Evolutionary conservation across 768 basidiomycete genomes (phyloP), one percentile per base, ranked within the genome.

Genomic region (Hygrocybe coccinea): DNA sequence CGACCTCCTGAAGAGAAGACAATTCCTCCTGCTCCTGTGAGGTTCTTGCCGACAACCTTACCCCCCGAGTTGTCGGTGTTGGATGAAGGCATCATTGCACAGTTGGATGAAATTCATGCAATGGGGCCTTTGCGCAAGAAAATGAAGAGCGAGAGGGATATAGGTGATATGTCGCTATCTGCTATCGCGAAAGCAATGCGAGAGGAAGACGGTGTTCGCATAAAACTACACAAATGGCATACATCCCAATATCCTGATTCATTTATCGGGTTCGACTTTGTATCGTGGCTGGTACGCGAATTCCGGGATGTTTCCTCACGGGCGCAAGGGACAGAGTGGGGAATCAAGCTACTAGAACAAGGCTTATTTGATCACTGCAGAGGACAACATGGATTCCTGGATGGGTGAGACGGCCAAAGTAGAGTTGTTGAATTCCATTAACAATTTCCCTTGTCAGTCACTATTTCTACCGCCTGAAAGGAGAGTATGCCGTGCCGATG

Each of bases 201-300:
- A 15, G 90, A 89, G 59, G 88, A 91, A 36, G 87, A 87, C 38
- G 91, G 89, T 7, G 78, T 94, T 10, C 82, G 84, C 6, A 91
- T 95, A 71, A 87, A 91, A 63, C 81, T 89, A 56, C 80, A 91
- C 60, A 84, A 83, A 52, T 97, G 93, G 92, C 89, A 94, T 66
- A 76, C 79, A 11, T 74, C 69, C 15, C 79, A 78, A 36, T 91
- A 92, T 64, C 79, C 82, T 2, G 87, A 93, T 59, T 85, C 88
- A 4, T 97, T 98, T 67, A 91, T 85, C 9, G 95, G 95, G 1
- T 85, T 83, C 59, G 91, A 93, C 39, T 84, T 97, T 61, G 89
- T 94, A 21, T 87, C 86, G 1, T 98, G 95, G 95, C 74, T 97
- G 17, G 82, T 90, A n/a, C 81, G 89, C 33, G 89, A 94, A 68